Evolutionary conservation across 2,329 filamentous ascomycete genomes (phyloP).

Genomic region (Teratosphaeriaceae sp.): DNA sequence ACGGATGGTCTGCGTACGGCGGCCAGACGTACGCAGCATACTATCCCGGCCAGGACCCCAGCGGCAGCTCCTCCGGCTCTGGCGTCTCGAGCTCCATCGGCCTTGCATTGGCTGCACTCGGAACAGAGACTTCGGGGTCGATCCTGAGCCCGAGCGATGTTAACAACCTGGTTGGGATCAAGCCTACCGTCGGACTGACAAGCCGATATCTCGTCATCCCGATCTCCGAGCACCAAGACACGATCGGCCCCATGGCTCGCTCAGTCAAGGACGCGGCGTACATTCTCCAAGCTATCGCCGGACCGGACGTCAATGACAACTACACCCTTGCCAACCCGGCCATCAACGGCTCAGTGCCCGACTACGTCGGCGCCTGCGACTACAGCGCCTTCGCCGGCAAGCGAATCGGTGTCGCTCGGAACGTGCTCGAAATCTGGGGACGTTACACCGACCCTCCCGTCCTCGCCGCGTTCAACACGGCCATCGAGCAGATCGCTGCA

Average conservation of each 20-base stretch:
- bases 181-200: slow-evolving; percentile 60
- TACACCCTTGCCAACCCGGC: slow-evolving; percentile 53
- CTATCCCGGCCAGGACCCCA: slow-evolving; percentile 54
- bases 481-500: slow-evolving; percentile 45
- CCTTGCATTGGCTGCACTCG: slow-evolving; percentile 52
- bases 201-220: slow-evolving; percentile 59
- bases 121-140: slow-evolving; percentile 58
- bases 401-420: slow-evolving; percentile 58
- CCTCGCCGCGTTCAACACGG: slow-evolving; percentile 50
- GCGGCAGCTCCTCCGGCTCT: slow-evolving; percentile 56
- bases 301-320: slow-evolving; percentile 47
- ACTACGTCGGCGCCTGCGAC: slow-evolving; percentile 55
- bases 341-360: slow-evolving; percentile 40
- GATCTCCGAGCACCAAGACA: slow-evolving; percentile 52
- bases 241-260: slow-evolving; percentile 51
- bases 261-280: slow-evolving; percentile 54
- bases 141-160: slow-evolving; percentile 51
- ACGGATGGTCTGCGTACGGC: slow-evolving; percentile 59
- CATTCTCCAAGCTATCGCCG: slow-evolving; percentile 53
- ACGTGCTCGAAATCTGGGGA: slow-evolving; percentile 42
- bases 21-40: slow-evolving; percentile 59
- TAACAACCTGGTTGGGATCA: slow-evolving; percentile 62
- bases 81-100: slow-evolving; percentile 55
- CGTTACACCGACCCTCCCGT: slow-evolving; percentile 33
- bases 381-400: slow-evolving; percentile 43